Evolutionary conservation across 1,284 basidiomycete genomes (phyloP).

Genomic region (Boletus smithii): DNA sequence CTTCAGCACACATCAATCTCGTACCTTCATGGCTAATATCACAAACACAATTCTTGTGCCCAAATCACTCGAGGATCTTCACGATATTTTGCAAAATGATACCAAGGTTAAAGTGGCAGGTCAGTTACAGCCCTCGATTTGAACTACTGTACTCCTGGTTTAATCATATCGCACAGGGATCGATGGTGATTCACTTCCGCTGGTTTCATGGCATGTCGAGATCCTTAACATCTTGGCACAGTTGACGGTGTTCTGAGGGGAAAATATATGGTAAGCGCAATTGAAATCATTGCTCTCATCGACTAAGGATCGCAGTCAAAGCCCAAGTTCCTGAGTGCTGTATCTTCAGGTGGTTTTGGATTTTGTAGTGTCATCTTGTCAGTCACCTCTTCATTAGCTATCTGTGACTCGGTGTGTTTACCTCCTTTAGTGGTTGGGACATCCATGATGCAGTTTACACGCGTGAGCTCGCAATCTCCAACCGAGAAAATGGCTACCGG

Average conservation of each 20-base stretch:
- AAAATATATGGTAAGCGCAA: slow-evolving; percentile 76
- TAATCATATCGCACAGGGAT: slow-evolving; percentile 44
- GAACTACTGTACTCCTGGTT: neutral
- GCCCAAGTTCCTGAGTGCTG: slow-evolving; percentile 86
- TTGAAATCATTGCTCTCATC: neutral
- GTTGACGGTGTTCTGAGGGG: slow-evolving; percentile 93
- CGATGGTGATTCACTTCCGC: slow-evolving; percentile 49
- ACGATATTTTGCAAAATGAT: slow-evolving; percentile 56
- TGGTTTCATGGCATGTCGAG: neutral
- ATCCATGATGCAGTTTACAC: slow-evolving; percentile 83
- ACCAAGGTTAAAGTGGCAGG: slow-evolving; percentile 92
- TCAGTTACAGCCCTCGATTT: slow-evolving; percentile 34
- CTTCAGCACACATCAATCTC: neutral
- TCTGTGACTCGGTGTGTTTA: neutral
- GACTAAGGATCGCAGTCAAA: slow-evolving; percentile 57
- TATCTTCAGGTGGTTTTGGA: slow-evolving; percentile 81
- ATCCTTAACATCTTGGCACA: slow-evolving; percentile 28
- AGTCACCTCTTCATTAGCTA: slow-evolving; percentile 21
- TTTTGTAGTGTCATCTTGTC: slow-evolving; percentile 92
- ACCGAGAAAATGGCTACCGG: slow-evolving; percentile 86
- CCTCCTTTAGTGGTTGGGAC: slow-evolving; percentile 70
- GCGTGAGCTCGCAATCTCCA: slow-evolving; percentile 85
- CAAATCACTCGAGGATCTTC: slow-evolving; percentile 56
- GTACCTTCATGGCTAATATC: slow-evolving; percentile 14
- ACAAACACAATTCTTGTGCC: slow-evolving; percentile 46